Conservation (phyloP, 441 rosid genomes). For the Omphalea diandra region DNA sequence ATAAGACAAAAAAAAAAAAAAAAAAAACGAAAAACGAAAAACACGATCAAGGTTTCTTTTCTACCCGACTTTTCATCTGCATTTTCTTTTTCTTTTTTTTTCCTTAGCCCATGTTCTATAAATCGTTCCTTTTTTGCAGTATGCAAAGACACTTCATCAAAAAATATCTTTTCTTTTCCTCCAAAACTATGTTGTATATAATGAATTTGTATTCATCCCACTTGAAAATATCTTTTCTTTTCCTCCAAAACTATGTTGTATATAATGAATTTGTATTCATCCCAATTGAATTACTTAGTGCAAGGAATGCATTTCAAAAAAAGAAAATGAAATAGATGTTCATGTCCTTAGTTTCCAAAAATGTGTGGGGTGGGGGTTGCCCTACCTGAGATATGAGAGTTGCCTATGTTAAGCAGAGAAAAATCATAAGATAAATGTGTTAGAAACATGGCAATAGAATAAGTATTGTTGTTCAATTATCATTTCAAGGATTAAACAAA, state of each 20-base stretch:
- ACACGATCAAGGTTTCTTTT: neutral
- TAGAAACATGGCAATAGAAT: neutral
- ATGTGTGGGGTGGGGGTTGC: neutral
- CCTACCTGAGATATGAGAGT: neutral
- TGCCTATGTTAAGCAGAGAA: neutral
- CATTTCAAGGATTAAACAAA: slow-evolving; percentile 21
- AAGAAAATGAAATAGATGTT: neutral
- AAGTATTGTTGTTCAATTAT: neutral
- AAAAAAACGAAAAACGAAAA: too few relatives aligned
- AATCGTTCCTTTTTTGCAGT: too few relatives aligned
- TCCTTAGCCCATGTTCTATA: neutral
- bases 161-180: neutral
- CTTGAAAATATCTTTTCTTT: neutral
- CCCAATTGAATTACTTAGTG: neutral
- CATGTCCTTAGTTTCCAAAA: too few relatives aligned
- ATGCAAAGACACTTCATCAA: too few relatives aligned
- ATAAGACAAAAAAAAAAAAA: neutral
- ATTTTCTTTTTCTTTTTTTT: neutral
- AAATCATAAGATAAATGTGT: slow-evolving; percentile 5
- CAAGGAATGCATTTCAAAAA: neutral
- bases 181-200: neutral
- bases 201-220: neutral
- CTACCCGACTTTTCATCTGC: neutral
- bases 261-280: neutral
- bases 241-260: neutral